Evolutionary conservation across 345 rosid genomes (phyloP).

Genomic region (Linum trigynum): DNA sequence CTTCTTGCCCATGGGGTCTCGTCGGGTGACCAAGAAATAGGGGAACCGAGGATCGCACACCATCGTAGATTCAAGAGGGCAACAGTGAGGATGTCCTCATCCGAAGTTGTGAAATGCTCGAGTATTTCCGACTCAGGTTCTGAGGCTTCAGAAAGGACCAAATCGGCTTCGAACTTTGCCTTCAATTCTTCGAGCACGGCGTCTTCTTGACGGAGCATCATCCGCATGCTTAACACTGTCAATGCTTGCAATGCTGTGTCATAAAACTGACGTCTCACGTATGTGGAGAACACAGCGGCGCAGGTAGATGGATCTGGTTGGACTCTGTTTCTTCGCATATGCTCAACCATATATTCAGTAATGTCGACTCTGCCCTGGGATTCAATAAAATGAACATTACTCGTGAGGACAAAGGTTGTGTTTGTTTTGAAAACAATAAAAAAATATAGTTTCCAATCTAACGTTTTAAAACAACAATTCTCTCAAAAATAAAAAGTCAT

Average conservation of each 20-base stretch:
- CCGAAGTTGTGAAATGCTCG: slow-evolving; percentile 26
- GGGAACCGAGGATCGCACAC: slow-evolving; percentile 51
- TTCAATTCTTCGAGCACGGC: slow-evolving; percentile 30
- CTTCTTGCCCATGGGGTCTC: slow-evolving; percentile 50
- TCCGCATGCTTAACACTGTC: slow-evolving; percentile 58
- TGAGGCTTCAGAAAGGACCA: slow-evolving; percentile 45
- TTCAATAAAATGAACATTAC: not conserved
- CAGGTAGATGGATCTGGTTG: slow-evolving; percentile 73
- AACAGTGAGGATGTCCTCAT: slow-evolving; percentile 30
- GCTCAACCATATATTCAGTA: slow-evolving; percentile 50
- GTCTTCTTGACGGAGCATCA: slow-evolving; percentile 39
- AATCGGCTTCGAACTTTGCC: slow-evolving; percentile 40
- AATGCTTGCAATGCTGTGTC: slow-evolving; percentile 59
- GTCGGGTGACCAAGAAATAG: slow-evolving; percentile 52
- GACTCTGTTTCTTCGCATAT: slow-evolving; percentile 45
- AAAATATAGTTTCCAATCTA: not conserved
- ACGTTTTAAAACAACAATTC: no score
- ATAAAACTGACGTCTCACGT: slow-evolving; percentile 31
- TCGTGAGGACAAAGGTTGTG: not conserved
- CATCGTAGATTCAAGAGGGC: slow-evolving; percentile 65
- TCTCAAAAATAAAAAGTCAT: no score
- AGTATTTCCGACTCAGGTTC: slow-evolving; percentile 47
- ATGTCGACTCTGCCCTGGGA: slow-evolving; percentile 53
- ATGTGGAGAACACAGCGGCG: slow-evolving; percentile 39
- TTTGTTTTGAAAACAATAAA: no score